Base-by-base conservation (phyloP, 2,329 filamentous ascomycete genomes). In the Hypoxylon sp. region DNA sequence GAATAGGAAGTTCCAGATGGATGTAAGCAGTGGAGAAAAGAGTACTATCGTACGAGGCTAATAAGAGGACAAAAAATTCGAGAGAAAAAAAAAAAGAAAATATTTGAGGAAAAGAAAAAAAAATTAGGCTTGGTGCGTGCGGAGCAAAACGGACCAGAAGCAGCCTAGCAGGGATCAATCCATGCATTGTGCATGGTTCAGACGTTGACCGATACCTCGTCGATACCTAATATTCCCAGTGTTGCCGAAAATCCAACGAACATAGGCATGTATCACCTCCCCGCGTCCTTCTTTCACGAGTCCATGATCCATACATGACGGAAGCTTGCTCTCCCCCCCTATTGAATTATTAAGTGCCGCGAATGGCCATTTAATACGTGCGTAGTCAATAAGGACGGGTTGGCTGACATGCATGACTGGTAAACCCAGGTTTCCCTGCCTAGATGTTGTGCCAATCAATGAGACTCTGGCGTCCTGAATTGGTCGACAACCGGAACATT, bases 401-500 rank as follows among this genome's bases (percentile, higher is more conserved):
- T 70, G 60, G 64, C 67, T 70, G 59, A 67, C 67, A 56, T 64
- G 60, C 60, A 63, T 62, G 41, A 52, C 58, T 60, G 60, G 52
- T 52, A 32, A 52, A 51, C 55, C 46, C 28, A 63, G 53, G 43
- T 60, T 41, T 60, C 21, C 28, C 25, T 36, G 51, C 51, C 17
- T 10, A 17, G 17, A 43, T 53, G 32, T n/a, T 57, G 51, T 59
- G 65, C 65, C 65, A 70, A 61, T 64, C 64, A 65, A 17, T 25
- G 38, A 41, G 43, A 36, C 10, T 48, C 23, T 61, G 17, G 21
- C 60, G 65, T 69, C 64, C 70, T 55, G 51, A 69, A 70, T 56
- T 58, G 72, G 72, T 61, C 60, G 53, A 61, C 43, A 55, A 59
- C 68, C 73, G 72, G 73, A 72, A 72, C 69, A 70, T 71, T 73